Evolutionary conservation across 352 stramenopile genomes (phyloP).

Genomic region (Pythium plurisporium): DNA sequence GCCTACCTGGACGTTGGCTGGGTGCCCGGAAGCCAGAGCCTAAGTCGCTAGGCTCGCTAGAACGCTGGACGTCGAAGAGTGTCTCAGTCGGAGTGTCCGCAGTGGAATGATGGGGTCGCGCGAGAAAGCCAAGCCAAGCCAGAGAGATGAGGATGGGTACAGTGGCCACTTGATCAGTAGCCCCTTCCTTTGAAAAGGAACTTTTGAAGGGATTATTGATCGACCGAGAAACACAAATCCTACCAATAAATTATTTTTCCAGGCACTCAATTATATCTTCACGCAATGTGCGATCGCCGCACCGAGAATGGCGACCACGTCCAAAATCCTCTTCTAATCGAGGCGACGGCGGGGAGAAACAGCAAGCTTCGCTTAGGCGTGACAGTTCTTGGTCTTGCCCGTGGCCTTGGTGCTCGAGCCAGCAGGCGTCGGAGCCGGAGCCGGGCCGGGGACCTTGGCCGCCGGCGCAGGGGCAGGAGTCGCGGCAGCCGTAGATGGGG

Average conservation of each 20-base stretch:
- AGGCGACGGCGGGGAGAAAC: no score
- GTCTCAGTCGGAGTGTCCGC: constrained; percentile 1
- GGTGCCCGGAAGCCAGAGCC: no score
- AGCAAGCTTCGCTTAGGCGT: constrained; percentile 11
- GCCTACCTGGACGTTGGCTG: no score
- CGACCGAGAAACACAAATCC: not conserved
- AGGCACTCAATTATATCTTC: constrained; percentile 11
- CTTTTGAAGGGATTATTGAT: no score
- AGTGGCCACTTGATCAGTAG: constrained; percentile 6
- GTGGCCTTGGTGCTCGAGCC: constrained; percentile 5
- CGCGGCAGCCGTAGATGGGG: no score
- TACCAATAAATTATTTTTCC: constrained; percentile 10
- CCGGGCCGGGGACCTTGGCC: no score
- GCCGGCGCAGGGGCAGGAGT: not conserved
- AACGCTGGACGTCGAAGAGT: not conserved
- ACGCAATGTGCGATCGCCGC: not conserved
- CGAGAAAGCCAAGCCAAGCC: constrained; percentile 1
- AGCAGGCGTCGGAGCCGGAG: not conserved
- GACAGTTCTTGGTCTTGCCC: constrained; percentile 19
- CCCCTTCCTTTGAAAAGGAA: no score
- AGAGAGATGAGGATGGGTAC: not conserved
- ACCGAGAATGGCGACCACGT: not conserved
- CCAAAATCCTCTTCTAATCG: not conserved
- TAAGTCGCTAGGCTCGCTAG: not conserved
- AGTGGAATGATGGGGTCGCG: not conserved